Percentiles rank a stretch among this genome's conserved stretches.
Evolutionary conservation across 441 rosid species (phyloP).

Genomic region (Adansonia rubrostipa): DNA sequence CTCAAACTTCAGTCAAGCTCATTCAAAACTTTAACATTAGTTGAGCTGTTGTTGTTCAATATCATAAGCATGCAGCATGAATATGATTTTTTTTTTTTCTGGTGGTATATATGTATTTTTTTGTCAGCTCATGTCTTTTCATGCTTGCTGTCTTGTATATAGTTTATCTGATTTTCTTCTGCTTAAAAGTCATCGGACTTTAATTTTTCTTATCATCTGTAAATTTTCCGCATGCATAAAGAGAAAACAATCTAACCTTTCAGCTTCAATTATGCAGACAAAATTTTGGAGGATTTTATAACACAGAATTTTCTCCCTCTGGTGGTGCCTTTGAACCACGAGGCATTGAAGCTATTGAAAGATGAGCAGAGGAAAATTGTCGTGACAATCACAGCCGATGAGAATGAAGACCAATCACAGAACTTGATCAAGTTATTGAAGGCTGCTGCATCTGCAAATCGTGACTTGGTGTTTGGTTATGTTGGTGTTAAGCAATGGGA

Average conservation of each 20-base stretch:
- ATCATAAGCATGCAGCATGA: background rate
- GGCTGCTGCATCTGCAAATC: constrained; percentile 94
- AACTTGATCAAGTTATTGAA: constrained; percentile 66
- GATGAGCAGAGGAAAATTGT: constrained; percentile 83
- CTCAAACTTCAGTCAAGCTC: background rate
- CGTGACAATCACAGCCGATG: constrained; percentile 73
- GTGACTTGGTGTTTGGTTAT: constrained; percentile 81
- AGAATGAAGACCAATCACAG: constrained; percentile 58
- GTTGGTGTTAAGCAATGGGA: constrained; percentile 79
- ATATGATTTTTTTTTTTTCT: background rate
- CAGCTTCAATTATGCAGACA: constrained; percentile 53
- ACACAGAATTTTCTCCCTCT: constrained; percentile 83
- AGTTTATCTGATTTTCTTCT: background rate
- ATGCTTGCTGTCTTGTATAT: background rate
- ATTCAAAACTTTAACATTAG: background rate
- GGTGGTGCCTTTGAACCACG: constrained; percentile 72
- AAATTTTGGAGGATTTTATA: constrained; percentile 68
- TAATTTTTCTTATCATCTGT: background rate
- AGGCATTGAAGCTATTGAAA: constrained; percentile 69
- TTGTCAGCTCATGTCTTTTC: background rate
- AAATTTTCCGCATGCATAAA: constrained; percentile 8
- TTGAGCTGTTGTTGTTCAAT: background rate
- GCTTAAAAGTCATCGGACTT: background rate
- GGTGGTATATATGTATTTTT: background rate
- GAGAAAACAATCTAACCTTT: constrained; percentile 23